Percentiles rank a stretch among this genome's conserved stretches.
Conservation (phyloP, 2,329 filamentous ascomycete species). For the Sporothrix schenckii region DNA sequence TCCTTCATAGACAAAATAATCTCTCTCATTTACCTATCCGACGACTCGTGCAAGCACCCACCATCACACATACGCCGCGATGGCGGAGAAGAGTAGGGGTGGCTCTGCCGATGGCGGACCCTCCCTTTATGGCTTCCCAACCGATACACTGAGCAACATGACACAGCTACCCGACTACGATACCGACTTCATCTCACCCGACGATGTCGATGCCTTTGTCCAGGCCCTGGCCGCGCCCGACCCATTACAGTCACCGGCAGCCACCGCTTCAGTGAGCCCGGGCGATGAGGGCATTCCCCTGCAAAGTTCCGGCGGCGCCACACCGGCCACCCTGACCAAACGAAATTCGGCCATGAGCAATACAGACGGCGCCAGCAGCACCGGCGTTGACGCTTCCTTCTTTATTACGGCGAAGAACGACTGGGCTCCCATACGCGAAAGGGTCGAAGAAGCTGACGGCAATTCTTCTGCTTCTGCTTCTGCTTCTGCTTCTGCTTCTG, state of each 20-base stretch:
- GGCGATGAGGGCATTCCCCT: slow-evolving; percentile 37
- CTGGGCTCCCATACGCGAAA: slow-evolving; percentile 86
- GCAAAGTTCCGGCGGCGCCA: slow-evolving; percentile 40
- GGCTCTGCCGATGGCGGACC: slow-evolving; percentile 13
- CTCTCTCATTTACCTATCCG: neutral
- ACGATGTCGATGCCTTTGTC: slow-evolving; percentile 77
- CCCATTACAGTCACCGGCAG: slow-evolving; percentile 60
- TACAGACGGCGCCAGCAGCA: slow-evolving; percentile 38
- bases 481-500: neutral
- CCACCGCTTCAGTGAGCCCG: slow-evolving; percentile 51
- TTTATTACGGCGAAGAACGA: slow-evolving; percentile 93
- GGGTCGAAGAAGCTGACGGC: slow-evolving; percentile 48
- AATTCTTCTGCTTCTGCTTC: neutral
- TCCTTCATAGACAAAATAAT: slow-evolving; percentile 6
- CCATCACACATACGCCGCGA: neutral
- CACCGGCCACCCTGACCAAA: slow-evolving; percentile 48
- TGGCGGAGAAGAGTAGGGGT: slow-evolving; percentile 28
- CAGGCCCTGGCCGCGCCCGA: slow-evolving; percentile 82
- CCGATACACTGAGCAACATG: slow-evolving; percentile 67
- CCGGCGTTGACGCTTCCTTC: slow-evolving; percentile 39
- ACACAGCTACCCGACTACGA: slow-evolving; percentile 76
- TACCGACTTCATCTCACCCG: slow-evolving; percentile 72
- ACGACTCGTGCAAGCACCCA: neutral
- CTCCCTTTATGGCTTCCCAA: slow-evolving; percentile 58
- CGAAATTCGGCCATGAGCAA: slow-evolving; percentile 46